Conservation (phyloP, 805 yeast genomes). For the Wickerhamiella hasegawae region DNA sequence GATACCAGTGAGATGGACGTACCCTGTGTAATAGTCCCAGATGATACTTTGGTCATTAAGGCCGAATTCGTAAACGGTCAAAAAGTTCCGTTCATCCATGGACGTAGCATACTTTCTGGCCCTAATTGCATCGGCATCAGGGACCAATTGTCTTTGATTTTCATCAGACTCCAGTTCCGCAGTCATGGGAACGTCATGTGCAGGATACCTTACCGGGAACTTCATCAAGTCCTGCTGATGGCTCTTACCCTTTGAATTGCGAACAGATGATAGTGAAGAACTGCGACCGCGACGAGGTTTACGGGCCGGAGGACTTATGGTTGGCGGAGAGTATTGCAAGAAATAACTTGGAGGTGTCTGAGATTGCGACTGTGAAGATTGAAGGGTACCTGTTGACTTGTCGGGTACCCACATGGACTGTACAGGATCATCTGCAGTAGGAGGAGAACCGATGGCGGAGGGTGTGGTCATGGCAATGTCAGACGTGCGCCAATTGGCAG, state of each 20-base stretch:
- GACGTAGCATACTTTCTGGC: slow-evolving; percentile 43
- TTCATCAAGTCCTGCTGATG: slow-evolving; percentile 6
- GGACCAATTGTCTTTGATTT: slow-evolving; percentile 9
- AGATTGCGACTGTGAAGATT: too few relatives aligned
- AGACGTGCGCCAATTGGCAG: too few relatives aligned
- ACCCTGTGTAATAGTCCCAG: slow-evolving; percentile 77
- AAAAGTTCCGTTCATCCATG: slow-evolving; percentile 51
- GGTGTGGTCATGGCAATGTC: too few relatives aligned
- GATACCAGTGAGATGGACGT: slow-evolving; percentile 73
- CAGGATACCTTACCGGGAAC: slow-evolving; percentile 18
- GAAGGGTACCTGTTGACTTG: too few relatives aligned
- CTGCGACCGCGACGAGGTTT: background rate
- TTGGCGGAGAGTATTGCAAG: too few relatives aligned
- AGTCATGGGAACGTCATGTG: slow-evolving; percentile 12
- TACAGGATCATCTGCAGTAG: too few relatives aligned
- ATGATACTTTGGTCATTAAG: slow-evolving; percentile 59
- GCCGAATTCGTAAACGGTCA: slow-evolving; percentile 58
- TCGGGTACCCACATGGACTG: too few relatives aligned
- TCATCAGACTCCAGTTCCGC: slow-evolving; percentile 1
- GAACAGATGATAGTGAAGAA: background rate
- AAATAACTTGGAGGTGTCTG: too few relatives aligned
- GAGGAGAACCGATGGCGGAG: too few relatives aligned
- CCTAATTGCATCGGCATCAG: slow-evolving; percentile 9
- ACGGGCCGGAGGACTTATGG: too few relatives aligned
- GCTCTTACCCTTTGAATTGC: background rate